Evolutionary conservation across 441 rosid genomes (phyloP).

Genomic region (Pelargonium fulgidum): DNA sequence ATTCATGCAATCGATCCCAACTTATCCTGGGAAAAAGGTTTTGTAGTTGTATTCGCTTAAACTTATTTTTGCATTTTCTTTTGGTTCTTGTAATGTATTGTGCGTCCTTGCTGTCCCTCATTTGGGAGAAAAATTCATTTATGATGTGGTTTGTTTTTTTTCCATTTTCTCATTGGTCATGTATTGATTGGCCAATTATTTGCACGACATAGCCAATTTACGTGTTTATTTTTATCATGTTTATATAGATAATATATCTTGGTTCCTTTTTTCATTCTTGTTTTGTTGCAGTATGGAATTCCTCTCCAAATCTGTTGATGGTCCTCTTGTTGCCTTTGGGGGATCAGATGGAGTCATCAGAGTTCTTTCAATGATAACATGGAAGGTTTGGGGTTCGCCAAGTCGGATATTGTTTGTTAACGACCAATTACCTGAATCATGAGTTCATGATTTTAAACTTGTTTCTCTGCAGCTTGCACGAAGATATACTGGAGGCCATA

Average conservation of each 20-base stretch:
- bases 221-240: slow-evolving; percentile 6
- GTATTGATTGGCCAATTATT: not conserved
- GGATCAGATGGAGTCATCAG: slow-evolving; percentile 96
- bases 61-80: not conserved
- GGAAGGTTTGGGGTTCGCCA: slow-evolving; percentile 62
- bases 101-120: not conserved
- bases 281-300: slow-evolving; percentile 79
- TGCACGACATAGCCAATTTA: not conserved
- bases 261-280: slow-evolving; percentile 6
- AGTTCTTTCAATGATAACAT: slow-evolving; percentile 96
- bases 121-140: too few species aligned
- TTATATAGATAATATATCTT: slow-evolving; percentile 4
- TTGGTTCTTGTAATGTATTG: not conserved
- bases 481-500: slow-evolving; percentile 93
- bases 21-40: not conserved
- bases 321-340: slow-evolving; percentile 97
- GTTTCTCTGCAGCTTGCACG: slow-evolving; percentile 72
- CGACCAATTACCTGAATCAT: not conserved
- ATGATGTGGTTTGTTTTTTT: not conserved
- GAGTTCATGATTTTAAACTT: slow-evolving; percentile 19
- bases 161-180: not conserved
- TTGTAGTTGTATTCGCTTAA: not conserved
- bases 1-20: not conserved
- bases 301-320: slow-evolving; percentile 73
- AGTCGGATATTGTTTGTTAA: not conserved